Evolutionary conservation across 73 alveolate genomes (phyloP).

Genomic region (Symbiodinium pilosum): DNA sequence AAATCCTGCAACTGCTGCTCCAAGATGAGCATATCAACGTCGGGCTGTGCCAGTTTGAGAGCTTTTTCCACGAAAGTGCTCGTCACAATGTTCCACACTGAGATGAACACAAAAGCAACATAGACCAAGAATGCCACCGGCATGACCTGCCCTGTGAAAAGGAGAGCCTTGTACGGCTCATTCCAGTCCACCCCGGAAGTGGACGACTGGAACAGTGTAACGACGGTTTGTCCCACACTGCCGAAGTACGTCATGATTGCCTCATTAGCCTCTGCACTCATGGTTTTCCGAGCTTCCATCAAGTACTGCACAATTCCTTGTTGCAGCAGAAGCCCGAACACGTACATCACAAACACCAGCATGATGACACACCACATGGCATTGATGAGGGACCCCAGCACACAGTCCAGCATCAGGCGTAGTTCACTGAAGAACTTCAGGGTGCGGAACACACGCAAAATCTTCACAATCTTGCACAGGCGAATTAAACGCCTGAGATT

Average conservation of each 20-base stretch:
- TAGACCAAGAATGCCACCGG: conserved; percentile 35
- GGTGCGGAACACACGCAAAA: conserved; percentile 71
- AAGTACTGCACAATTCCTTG: conserved; percentile 55
- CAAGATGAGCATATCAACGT: conserved; percentile 55
- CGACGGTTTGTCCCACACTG: background rate
- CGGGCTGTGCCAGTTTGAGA: conserved; percentile 65
- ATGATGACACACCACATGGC: conserved; percentile 80
- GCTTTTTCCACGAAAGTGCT: conserved; percentile 14
- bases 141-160: conserved; percentile 8
- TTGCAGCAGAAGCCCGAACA: conserved; percentile 52
- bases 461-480: conserved; percentile 74
- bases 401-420: conserved; percentile 83
- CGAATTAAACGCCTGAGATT: conserved; percentile 16
- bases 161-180: conserved; percentile 35
- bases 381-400: conserved; percentile 78
- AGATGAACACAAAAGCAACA: conserved; percentile 54
- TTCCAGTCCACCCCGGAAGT: conserved; percentile 85
- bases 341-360: conserved; percentile 79
- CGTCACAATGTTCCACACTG: conserved; percentile 69
- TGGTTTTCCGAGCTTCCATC: background rate
- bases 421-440: conserved; percentile 87
- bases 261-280: background rate
- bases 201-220: conserved; percentile 58
- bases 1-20: conserved; percentile 80
- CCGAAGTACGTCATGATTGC: background rate